A percentile compares a stretch with the other conserved stretches of the same genome.
phyloP scores from a whole-genome alignment of 2,329 filamentous ascomycete genomes.

The Atkinsonella texensis region DNA sequence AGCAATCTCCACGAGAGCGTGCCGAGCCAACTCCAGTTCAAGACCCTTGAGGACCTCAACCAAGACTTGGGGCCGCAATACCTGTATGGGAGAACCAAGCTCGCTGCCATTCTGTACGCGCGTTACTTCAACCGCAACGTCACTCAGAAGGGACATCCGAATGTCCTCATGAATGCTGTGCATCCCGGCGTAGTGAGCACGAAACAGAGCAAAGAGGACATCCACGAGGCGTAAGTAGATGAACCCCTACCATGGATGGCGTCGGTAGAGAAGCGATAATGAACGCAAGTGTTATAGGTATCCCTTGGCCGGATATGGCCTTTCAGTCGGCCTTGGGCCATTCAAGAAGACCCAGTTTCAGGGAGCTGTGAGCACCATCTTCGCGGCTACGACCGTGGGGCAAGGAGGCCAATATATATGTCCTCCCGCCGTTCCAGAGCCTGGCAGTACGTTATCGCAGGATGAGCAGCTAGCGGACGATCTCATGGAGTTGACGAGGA shows the following conservation, averaged over 20 bases:
- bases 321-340: background rate
- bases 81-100: background rate
- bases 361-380: slow-evolving; percentile 1
- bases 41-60: background rate
- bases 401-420: background rate
- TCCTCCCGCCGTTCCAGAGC: background rate
- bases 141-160: background rate
- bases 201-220: background rate
- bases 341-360: slow-evolving; percentile 1
- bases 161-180: background rate
- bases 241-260: background rate
- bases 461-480: background rate
- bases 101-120: background rate
- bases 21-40: background rate
- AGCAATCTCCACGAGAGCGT: slow-evolving; percentile 1
- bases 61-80: background rate
- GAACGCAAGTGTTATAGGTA: background rate
- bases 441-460: background rate
- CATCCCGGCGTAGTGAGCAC: slow-evolving; percentile 2
- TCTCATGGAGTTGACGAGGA: background rate
- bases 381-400: background rate
- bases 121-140: slow-evolving; percentile 1
- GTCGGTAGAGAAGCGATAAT: background rate
- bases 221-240: background rate
- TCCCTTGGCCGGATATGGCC: slow-evolving; percentile 1